These are phyloP conservation scores for Cudoniella acicularis DNA, from an alignment of 495 filamentous ascomycete genomes.

Conservation along the genomic window DNA sequence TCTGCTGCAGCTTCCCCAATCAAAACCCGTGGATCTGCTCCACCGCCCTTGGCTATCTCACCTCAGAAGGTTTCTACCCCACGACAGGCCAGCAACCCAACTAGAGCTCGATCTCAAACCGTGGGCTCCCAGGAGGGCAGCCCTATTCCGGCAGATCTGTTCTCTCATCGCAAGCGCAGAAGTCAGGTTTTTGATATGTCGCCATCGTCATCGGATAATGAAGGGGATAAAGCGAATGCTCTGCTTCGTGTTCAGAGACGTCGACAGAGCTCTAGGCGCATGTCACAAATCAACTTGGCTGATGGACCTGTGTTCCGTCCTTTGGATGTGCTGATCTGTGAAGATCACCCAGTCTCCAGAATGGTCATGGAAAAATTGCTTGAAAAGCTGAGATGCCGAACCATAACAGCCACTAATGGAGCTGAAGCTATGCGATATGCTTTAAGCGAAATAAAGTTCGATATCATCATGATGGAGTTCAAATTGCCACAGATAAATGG, in stretches of 20 bases:
- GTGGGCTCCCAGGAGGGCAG: slow-evolving; percentile 93
- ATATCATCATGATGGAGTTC: slow-evolving; percentile 98
- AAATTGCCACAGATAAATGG: slow-evolving; percentile 92
- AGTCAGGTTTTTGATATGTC: slow-evolving; percentile 96
- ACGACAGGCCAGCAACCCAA: slow-evolving; percentile 41
- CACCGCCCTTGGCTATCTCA: slow-evolving; percentile 45
- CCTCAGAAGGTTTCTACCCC: slow-evolving; percentile 47
- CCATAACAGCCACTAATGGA: slow-evolving; percentile 86
- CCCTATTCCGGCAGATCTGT: slow-evolving; percentile 58
- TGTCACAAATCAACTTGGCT: slow-evolving; percentile 80
- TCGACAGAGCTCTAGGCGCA: slow-evolving; percentile 83
- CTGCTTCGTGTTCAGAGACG: slow-evolving; percentile 90
- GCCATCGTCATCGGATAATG: slow-evolving; percentile 95
- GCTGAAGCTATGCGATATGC: slow-evolving; percentile 88
- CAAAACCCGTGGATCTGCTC: slow-evolving; percentile 57
- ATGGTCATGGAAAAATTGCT: slow-evolving; percentile 96
- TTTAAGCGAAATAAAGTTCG: slow-evolving; percentile 89
- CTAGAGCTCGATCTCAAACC: slow-evolving; percentile 81
- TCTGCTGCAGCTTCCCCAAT: slow-evolving; percentile 71
- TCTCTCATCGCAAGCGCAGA: slow-evolving; percentile 82
- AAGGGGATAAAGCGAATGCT: slow-evolving; percentile 86
- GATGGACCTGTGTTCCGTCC: slow-evolving; percentile 87
- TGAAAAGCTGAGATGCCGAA: slow-evolving; percentile 91
- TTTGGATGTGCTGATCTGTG: slow-evolving; percentile 91
- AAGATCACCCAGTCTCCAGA: slow-evolving; percentile 96